These are phyloP conservation scores for Hylodesmum podocarpum DNA, from an alignment of 306 rosid genomes.

Conservation along the genomic window DNA sequence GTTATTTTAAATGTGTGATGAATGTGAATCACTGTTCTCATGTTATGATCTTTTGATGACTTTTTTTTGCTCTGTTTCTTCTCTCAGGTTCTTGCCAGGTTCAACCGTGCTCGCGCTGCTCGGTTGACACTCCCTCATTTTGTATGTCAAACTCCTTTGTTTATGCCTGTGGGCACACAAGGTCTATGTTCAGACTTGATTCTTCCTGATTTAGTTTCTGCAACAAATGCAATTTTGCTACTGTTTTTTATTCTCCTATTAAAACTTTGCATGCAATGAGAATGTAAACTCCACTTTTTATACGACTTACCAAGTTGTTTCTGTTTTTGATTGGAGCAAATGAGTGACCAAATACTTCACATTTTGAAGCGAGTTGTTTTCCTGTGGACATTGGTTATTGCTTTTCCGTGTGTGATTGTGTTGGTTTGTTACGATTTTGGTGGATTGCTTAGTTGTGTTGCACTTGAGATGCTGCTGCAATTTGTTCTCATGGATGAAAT, in stretches of 20 bases:
- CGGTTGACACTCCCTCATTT: conserved; percentile 79
- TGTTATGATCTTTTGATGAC: neutral
- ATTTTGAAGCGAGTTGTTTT: neutral
- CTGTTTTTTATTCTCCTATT: neutral
- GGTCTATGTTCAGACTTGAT: conserved; percentile 46
- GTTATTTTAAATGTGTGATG: neutral
- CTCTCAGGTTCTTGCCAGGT: conserved; percentile 72
- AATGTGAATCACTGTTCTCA: neutral
- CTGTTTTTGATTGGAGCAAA: neutral
- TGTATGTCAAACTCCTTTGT: conserved; percentile 81
- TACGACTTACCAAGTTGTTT: neutral
- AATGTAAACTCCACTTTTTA: neutral
- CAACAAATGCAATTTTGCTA: conserved; percentile 6
- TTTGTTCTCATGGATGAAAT: conserved; percentile 14
- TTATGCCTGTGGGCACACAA: conserved; percentile 99
- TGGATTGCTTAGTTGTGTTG: conserved; percentile 9
- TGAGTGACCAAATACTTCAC: neutral
- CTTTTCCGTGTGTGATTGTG: neutral
- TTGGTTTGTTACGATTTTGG: neutral
- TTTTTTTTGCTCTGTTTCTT: conserved; percentile 14
- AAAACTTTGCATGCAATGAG: neutral
- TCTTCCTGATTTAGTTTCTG: neutral
- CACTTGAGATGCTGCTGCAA: conserved; percentile 6
- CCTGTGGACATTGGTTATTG: conserved; percentile 1
- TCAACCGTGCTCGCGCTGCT: conserved; percentile 94